phyloP scores from a whole-genome alignment of 2,329 filamentous ascomycete species.

The Stagonosporopsis rhizophila region DNA sequence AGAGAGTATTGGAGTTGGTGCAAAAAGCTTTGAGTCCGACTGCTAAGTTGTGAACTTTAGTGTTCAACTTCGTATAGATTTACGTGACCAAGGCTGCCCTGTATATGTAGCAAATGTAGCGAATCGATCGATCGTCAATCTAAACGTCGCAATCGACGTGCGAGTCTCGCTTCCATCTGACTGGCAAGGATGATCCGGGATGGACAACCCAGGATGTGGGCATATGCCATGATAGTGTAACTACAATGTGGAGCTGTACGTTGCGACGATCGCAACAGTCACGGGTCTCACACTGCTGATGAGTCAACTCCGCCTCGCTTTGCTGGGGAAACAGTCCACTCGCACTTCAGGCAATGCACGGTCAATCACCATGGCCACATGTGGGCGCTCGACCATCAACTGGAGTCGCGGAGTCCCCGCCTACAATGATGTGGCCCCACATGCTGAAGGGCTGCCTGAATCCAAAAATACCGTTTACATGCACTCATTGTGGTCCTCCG shows the following conservation, averaged over 20 bases:
- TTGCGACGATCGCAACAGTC: neutral
- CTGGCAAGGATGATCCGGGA: neutral
- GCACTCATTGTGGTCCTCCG: neutral
- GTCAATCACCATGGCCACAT: slow-evolving; percentile 1
- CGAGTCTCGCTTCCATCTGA: neutral
- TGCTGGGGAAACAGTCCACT: neutral
- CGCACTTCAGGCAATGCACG: neutral
- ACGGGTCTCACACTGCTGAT: slow-evolving; percentile 1
- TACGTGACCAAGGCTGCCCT: neutral
- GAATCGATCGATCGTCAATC: neutral
- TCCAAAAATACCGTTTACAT: neutral
- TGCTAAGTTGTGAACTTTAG: slow-evolving; percentile 32
- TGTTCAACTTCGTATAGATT: too few relatives aligned
- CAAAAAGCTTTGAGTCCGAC: slow-evolving; percentile 32
- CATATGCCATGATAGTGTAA: neutral
- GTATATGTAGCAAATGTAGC: neutral
- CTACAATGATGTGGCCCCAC: neutral
- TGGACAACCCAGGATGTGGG: neutral
- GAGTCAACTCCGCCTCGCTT: neutral
- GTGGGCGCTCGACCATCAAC: neutral
- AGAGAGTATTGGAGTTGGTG: slow-evolving; percentile 51
- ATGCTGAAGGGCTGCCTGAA: neutral
- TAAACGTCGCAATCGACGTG: neutral
- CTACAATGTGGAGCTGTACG: neutral
- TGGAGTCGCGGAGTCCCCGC: slow-evolving; percentile 1